Evolutionary conservation across 2,329 filamentous ascomycete genomes (phyloP).

Genomic region (Cadophora luteo-olivacea): DNA sequence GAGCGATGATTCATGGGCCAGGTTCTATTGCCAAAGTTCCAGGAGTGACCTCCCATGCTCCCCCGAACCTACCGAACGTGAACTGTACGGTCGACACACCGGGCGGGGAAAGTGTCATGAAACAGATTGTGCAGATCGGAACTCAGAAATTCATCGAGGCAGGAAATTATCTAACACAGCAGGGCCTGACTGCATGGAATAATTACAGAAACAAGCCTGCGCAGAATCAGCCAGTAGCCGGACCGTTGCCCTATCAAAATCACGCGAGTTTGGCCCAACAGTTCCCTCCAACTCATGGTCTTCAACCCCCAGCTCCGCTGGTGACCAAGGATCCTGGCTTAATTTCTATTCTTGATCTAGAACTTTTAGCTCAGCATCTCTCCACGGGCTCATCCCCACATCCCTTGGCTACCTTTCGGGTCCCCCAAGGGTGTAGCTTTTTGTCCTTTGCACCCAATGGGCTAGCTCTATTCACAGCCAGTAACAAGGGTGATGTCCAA

Average conservation of each 20-base stretch:
- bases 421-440: slow-evolving; percentile 79
- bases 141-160: slow-evolving; percentile 78
- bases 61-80: slow-evolving; percentile 71
- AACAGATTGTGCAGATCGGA: slow-evolving; percentile 78
- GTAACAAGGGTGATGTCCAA: slow-evolving; percentile 83
- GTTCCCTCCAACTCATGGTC: slow-evolving; percentile 79
- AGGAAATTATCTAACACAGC: slow-evolving; percentile 80
- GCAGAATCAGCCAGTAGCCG: slow-evolving; percentile 51
- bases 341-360: slow-evolving; percentile 76
- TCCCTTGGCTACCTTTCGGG: slow-evolving; percentile 73
- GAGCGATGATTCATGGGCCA: slow-evolving; percentile 67
- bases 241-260: slow-evolving; percentile 44
- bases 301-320: slow-evolving; percentile 55
- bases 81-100: slow-evolving; percentile 76
- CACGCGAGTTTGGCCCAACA: slow-evolving; percentile 48
- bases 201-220: slow-evolving; percentile 75
- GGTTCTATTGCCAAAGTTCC: slow-evolving; percentile 59
- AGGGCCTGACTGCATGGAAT: slow-evolving; percentile 79
- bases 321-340: slow-evolving; percentile 71
- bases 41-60: slow-evolving; percentile 64
- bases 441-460: slow-evolving; percentile 79
- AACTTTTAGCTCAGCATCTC: slow-evolving; percentile 60
- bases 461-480: slow-evolving; percentile 77
- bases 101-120: slow-evolving; percentile 73
- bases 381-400: slow-evolving; percentile 56